Conservation (phyloP, 805 yeast genomes). For the Sugiyamaella boreocaroliniensis region DNA sequence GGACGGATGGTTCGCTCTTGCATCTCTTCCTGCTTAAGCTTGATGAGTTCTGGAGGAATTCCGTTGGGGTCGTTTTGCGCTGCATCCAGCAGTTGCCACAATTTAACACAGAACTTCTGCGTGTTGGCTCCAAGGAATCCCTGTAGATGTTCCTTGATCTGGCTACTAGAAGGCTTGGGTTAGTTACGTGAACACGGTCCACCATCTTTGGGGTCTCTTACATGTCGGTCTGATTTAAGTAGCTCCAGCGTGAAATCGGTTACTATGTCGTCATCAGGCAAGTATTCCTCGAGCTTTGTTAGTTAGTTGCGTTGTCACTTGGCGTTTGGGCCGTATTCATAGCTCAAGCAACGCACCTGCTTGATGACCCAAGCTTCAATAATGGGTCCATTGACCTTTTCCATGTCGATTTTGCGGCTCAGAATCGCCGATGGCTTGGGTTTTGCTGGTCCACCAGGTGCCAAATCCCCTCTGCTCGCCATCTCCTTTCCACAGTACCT, state of each 20-base stretch:
- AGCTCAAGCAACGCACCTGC: constrained; percentile 8
- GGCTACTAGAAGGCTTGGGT: constrained; percentile 34
- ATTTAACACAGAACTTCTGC: constrained; percentile 33
- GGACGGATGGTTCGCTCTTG: background rate
- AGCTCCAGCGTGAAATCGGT: constrained; percentile 42
- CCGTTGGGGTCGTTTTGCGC: constrained; percentile 44
- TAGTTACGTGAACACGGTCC: background rate
- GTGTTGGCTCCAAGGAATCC: constrained; percentile 43
- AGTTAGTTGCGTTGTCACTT: background rate
- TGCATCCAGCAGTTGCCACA: constrained; percentile 41
- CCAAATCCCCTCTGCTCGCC: too few species aligned
- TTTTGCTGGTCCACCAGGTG: background rate
- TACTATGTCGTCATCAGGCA: constrained; percentile 49
- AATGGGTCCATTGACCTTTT: constrained; percentile 36
- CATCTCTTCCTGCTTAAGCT: constrained; percentile 21
- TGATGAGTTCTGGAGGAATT: constrained; percentile 35
- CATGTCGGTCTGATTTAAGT: constrained; percentile 24
- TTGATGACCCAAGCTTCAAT: constrained; percentile 38
- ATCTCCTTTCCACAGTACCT: too few species aligned
- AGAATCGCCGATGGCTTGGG: background rate
- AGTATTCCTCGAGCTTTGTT: constrained; percentile 27
- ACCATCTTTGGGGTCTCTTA: background rate
- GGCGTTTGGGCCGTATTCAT: background rate
- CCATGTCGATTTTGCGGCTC: constrained; percentile 29
- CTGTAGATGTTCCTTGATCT: constrained; percentile 37